Conservation (phyloP, 192 early-diverging fungal genomes). For the Coemansia sp. region DNA sequence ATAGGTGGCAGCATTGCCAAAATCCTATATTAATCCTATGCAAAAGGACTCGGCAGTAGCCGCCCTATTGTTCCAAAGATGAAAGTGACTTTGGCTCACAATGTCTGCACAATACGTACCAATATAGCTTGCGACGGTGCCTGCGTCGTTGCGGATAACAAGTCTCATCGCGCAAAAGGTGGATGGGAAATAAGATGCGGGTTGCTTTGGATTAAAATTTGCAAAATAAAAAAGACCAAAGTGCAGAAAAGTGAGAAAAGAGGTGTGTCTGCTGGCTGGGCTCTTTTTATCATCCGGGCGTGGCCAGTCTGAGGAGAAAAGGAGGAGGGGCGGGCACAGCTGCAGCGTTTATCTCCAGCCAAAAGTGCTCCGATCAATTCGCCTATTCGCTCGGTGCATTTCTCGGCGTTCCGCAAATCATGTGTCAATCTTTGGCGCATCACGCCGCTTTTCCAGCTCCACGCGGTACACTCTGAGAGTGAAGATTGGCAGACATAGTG, state of each 20-base stretch:
- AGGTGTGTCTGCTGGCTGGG: conserved; percentile 1
- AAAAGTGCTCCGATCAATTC: conserved; percentile 2
- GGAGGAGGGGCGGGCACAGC: conserved; percentile 6
- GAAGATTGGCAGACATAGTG: no score
- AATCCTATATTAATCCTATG: background rate
- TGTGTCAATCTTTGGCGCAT: background rate
- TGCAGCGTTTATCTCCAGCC: background rate
- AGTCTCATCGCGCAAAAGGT: conserved; percentile 60
- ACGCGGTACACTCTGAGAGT: background rate
- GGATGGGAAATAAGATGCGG: no score
- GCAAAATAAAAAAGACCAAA: conserved; percentile 9
- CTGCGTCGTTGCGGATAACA: conserved; percentile 70
- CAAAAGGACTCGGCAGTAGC: background rate
- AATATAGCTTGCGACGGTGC: conserved; percentile 70
- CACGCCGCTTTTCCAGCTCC: background rate
- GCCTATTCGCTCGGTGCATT: conserved; percentile 8
- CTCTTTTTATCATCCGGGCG: conserved; percentile 7
- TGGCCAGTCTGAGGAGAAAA: background rate
- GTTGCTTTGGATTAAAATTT: background rate
- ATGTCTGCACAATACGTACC: conserved; percentile 55
- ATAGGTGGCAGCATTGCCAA: background rate
- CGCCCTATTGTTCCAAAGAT: background rate
- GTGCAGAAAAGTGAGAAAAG: conserved; percentile 15
- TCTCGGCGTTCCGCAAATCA: conserved; percentile 5
- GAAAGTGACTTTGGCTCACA: background rate